Conservation (phyloP, 352 stramenopile genomes). For the Phytophthora crassamura region DNA sequence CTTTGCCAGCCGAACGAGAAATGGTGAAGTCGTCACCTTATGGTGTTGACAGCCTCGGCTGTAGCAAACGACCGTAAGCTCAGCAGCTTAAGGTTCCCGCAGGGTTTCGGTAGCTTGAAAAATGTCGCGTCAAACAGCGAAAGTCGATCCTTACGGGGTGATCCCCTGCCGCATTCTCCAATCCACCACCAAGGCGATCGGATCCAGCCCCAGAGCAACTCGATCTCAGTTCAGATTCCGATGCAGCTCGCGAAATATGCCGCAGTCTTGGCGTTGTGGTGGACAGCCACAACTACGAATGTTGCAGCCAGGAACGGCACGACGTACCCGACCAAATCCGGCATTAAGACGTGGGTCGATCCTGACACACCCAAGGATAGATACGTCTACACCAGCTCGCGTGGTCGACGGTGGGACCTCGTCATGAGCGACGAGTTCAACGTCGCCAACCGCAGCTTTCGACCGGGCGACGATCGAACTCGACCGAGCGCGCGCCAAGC, state of each 20-base stretch:
- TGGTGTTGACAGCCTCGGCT: conserved; percentile 20
- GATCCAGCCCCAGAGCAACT: neutral
- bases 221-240: neutral
- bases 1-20: conserved; percentile 4
- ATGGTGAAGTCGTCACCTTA: conserved; percentile 2
- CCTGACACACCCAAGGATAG: conserved; percentile 48
- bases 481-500: too few relatives aligned
- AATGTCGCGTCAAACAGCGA: conserved; percentile 27
- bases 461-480: conserved; percentile 88
- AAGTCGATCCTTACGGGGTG: neutral
- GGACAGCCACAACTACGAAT: neutral
- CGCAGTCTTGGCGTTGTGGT: conserved; percentile 15
- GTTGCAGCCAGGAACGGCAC: conserved; percentile 24
- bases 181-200: conserved; percentile 14
- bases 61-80: conserved; percentile 9
- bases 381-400: conserved; percentile 39
- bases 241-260: conserved; percentile 19
- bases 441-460: conserved; percentile 66
- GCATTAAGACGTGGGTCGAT: conserved; percentile 60
- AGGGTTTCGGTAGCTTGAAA: conserved; percentile 17
- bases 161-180: conserved; percentile 19
- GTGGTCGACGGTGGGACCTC: conserved; percentile 58
- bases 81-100: conserved; percentile 16
- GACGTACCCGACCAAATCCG: conserved; percentile 55
- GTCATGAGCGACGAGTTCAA: conserved; percentile 97